These are phyloP conservation scores for Gonium pectorale DNA, from an alignment of 139 green algal species.

Conservation along the genomic window DNA sequence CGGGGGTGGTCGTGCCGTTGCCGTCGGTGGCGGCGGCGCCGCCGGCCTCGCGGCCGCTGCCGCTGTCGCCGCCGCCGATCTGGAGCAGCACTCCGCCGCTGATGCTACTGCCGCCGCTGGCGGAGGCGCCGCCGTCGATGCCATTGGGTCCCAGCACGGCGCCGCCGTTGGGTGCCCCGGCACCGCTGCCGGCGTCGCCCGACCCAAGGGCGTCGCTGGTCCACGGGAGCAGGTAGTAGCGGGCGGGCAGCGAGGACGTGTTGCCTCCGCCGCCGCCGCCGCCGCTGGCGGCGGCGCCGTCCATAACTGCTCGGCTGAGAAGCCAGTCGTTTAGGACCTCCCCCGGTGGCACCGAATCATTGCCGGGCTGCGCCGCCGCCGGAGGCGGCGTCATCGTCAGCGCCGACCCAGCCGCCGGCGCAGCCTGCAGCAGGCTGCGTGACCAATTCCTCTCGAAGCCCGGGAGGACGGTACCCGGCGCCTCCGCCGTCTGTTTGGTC, in stretches of 20 bases:
- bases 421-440: no score
- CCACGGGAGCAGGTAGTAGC: not conserved
- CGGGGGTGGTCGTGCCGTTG: not conserved
- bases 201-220: no score
- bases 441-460: no score
- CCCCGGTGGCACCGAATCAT: not conserved
- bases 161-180: not conserved
- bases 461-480: no score
- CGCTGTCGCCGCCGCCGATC: not conserved
- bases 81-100: no score
- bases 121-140: not conserved
- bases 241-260: no score
- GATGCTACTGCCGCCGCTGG: not conserved
- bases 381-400: no score
- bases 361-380: no score
- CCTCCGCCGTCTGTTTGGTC: no score
- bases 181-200: not conserved
- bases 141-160: no score
- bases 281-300: not conserved
- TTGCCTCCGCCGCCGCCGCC: not conserved
- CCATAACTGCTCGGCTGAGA: not conserved
- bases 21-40: not conserved
- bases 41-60: no score
- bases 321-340: not conserved
- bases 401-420: no score